Conservation (phyloP, 177 flowering plant genomes). For the Vitis hybrid region DNA sequence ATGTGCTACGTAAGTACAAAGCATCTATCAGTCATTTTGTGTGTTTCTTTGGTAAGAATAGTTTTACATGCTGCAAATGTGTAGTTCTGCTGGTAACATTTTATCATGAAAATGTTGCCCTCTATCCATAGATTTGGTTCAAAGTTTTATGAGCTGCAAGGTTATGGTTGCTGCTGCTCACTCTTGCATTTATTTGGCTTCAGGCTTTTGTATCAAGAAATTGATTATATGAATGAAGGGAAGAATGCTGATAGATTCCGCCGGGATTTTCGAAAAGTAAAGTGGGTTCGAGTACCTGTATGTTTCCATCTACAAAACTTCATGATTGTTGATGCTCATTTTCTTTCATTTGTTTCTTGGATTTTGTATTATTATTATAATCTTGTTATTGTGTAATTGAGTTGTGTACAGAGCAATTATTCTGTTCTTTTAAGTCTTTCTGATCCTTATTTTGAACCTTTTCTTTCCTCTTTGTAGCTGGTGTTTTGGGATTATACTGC, state of each 20-base stretch:
- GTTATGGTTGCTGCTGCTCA: too few relatives aligned
- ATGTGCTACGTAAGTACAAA: conserved; percentile 74
- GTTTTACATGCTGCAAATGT: too few relatives aligned
- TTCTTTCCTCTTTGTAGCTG: conserved; percentile 38
- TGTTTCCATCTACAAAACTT: conserved; percentile 35
- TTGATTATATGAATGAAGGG: conserved; percentile 97
- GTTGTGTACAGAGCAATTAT: too few relatives aligned
- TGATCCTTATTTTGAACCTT: conserved; percentile 1
- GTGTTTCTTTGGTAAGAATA: background rate
- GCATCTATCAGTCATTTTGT: background rate
- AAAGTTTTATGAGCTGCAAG: too few relatives aligned
- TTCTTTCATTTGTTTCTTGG: too few relatives aligned
- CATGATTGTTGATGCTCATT: too few relatives aligned
- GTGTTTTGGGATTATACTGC: conserved; percentile 94
- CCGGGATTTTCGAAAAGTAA: conserved; percentile 87
- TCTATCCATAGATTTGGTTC: too few relatives aligned
- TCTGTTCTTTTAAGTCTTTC: background rate
- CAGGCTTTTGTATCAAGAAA: conserved; percentile 97
- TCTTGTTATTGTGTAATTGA: too few relatives aligned
- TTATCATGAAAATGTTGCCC: too few relatives aligned
- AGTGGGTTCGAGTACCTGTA: conserved; percentile 99
- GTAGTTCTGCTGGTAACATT: too few relatives aligned
- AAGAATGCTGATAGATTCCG: conserved; percentile 96
- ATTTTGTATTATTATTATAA: too few relatives aligned
- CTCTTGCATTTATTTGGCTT: conserved; percentile 12